Evolutionary conservation across 805 yeast genomes (phyloP).

Genomic region (Teunomyces funiuensis): DNA sequence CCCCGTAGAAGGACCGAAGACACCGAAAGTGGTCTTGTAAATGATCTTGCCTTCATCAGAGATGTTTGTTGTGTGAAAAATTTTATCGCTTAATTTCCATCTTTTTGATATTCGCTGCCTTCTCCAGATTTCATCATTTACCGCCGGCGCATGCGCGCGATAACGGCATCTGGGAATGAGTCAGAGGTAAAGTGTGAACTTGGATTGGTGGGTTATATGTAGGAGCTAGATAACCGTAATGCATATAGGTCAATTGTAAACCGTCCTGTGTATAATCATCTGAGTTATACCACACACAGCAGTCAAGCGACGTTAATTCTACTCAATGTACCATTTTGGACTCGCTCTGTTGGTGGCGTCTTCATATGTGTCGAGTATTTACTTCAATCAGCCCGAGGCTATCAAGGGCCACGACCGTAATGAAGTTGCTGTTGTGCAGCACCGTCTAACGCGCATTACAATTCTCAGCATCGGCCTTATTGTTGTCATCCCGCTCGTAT

Average conservation of each 20-base stretch:
- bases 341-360: constrained; percentile 38
- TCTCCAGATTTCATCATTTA: constrained; percentile 3
- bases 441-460: constrained; percentile 40
- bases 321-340: neutral
- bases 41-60: neutral
- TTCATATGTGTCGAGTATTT: constrained; percentile 48
- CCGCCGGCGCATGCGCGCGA: constrained; percentile 5
- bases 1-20: constrained; percentile 29
- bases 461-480: constrained; percentile 29
- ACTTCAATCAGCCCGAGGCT: constrained; percentile 24
- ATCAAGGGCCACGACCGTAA: constrained; percentile 34
- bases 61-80: neutral
- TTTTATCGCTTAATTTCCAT: neutral
- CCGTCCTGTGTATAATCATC: no score
- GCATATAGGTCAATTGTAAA: no score
- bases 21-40: constrained; percentile 7
- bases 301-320: no score
- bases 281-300: no score
- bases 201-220: constrained; percentile 14
- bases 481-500: constrained; percentile 28
- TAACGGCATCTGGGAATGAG: constrained; percentile 13
- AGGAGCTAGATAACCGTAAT: neutral
- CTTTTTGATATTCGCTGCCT: neutral
- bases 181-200: constrained; percentile 18
- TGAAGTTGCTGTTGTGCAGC: constrained; percentile 41